Evolutionary conservation across 345 rosid species (phyloP), one percentile per base, ranked within the genome.

Genomic region (Microcos paniculata): DNA sequence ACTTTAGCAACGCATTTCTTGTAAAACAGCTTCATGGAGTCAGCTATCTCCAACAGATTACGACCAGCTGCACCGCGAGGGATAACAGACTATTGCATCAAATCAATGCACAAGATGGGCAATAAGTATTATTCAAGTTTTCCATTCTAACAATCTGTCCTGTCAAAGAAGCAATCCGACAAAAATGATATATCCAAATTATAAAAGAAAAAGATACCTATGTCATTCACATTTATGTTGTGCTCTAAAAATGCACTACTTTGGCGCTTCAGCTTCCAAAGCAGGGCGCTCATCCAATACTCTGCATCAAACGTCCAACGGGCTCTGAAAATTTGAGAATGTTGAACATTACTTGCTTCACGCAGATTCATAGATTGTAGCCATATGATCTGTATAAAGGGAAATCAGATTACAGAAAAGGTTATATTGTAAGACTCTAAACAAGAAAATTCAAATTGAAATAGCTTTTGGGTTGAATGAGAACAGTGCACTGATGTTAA

Each of bases 1-100:
- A 16, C 24, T 38, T 46, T 23, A 48, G 24, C 48, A 68, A 46
- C 40, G 28, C 72, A 68, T 46, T 68, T 57, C 72, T 46, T 68
- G 18, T 26, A 68, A 57, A 68, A 68, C 48, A 19, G 23, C 24
- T 68, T 48, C 72, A 68, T 68, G 24, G 42, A n/a, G 1, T 8
- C 14, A 16, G 72, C 48, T 68, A 46, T 15, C 28, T 15, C 40
- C 72, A 68, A 18, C 9, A 68, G 57, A 48, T 8, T 46, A 46
- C 23, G 4, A 26, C 56, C 42, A 48, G 57, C 72, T 67, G 55
- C 71, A 67, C 21, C 71, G 15, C 35, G 15, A 66, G 21, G 15
- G 9, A 35, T 13, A 24, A 24, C 21, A 66, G 24, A 45, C 16
- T 6, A 7, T 16, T 8, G 56, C 4, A 15, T 26, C 33, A 24